A percentile compares a stretch with the other conserved stretches of the same genome.
These are phyloP conservation scores for Phytopythium oedochilum DNA, from an alignment of 352 stramenopile species.

Conservation along the genomic window DNA sequence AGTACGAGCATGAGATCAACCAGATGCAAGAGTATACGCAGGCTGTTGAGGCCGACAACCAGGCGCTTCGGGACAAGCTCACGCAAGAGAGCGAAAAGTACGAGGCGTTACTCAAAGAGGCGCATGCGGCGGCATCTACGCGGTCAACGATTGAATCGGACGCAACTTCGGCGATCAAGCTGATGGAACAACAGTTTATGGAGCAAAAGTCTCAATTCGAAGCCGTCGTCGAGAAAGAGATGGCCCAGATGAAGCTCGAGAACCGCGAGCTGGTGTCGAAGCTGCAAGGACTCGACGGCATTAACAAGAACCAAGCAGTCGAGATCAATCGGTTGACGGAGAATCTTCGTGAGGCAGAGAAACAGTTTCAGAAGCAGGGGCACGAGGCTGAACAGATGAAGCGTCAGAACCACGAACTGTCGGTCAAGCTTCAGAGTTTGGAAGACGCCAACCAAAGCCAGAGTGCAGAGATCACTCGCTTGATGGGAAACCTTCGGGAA, in stretches of 20 bases:
- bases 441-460: constrained; percentile 48
- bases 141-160: constrained; percentile 38
- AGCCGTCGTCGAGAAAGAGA: constrained; percentile 31
- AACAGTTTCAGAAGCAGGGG: constrained; percentile 5
- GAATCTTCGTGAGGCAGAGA: not conserved
- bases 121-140: constrained; percentile 29
- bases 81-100: constrained; percentile 28
- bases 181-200: constrained; percentile 47
- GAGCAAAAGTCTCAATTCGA: constrained; percentile 35
- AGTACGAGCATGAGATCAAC: constrained; percentile 46
- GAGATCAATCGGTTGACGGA: constrained; percentile 4
- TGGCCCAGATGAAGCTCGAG: constrained; percentile 31
- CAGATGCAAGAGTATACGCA: constrained; percentile 33
- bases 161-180: constrained; percentile 34
- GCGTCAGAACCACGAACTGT: constrained; percentile 33
- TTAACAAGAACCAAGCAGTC: constrained; percentile 17
- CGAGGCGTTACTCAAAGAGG: constrained; percentile 14
- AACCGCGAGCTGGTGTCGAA: constrained; percentile 35
- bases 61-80: constrained; percentile 32
- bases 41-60: constrained; percentile 31
- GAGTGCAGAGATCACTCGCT: constrained; percentile 41
- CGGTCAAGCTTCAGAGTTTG: constrained; percentile 37
- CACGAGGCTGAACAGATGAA: constrained; percentile 28
- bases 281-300: constrained; percentile 41
- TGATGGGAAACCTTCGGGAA: constrained; percentile 45